Evolutionary conservation across 352 stramenopile species (phyloP), one percentile per base, ranked within the genome.

Genomic region (Pythium chondricola): DNA sequence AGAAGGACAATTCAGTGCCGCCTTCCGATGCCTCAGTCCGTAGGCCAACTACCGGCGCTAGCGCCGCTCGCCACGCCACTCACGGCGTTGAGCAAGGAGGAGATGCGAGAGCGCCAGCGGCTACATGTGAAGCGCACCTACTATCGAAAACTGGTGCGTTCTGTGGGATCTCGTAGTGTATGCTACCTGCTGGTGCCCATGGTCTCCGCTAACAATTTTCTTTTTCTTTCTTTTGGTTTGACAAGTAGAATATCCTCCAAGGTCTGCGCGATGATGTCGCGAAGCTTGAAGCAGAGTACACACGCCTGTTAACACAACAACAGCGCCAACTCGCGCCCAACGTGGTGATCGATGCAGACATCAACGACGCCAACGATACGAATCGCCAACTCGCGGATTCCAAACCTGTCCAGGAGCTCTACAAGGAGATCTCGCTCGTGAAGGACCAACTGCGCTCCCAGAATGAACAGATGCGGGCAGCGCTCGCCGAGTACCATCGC

Each of bases 111-210:
- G 35, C 55, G 48, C 29, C 55, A 63, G 38, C 47, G 55, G 3
- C 44, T 63, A 22, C 48, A 63, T 17, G 55, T 57, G 21, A 53
- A 50, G 18, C 48, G 53, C 24, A 52, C 53, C 17, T 63, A 63
- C 48, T 63, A 63, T 24, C 32, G 47, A 2, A 63, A 63, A 30
- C 42, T 63, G 42, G 54, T 63, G 46, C 14, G 40, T n/a, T 46
- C 40, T 24, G 40, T 24, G 17, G 17, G 11, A 46, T n/a, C n/a
- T n/a, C n/a, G n/a, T n/a, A n/a, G n/a, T n/a, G n/a, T n/a, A n/a
- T n/a, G n/a, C n/a, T n/a, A n/a, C n/a, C n/a, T n/a, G n/a, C n/a
- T n/a, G n/a, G n/a, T n/a, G n/a, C n/a, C n/a, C n/a, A n/a, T n/a
- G n/a, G n/a, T n/a, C n/a, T 52, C 5, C 24, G 31, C 26, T 30